Base-by-base conservation (phyloP, 2,329 filamentous ascomycete species). In the Orbilia ellipsospora region DNA sequence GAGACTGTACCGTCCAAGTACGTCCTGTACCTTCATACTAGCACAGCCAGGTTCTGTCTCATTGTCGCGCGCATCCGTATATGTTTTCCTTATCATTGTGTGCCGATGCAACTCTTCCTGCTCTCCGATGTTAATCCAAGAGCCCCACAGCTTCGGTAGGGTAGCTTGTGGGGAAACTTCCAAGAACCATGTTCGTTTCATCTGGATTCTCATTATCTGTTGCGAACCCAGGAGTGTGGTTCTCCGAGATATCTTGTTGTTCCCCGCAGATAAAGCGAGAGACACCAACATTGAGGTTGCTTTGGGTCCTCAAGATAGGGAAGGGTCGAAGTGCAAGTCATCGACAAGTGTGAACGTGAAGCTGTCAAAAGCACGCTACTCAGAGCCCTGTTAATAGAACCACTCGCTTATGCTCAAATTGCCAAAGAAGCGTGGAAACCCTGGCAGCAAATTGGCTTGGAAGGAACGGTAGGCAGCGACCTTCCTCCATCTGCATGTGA, bases 211-310 rank as follows among this genome's bases (percentile, higher is more conserved):
- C 48, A 55, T 50, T 36, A 36, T 36, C 31, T 36, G 2, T 36
- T 48, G 16, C 60, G 55, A 65, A 61, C 62, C 61, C 62, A 57
- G 55, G 69, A 55, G 69, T 62, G 36, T 40, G 69, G 69, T 61
- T 67, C 45, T 60, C 60, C 45, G 55, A 69, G 42, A 36, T 36
- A 52, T 50, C 45, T 18, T 23, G 13, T 42, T 26, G 12, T 67
- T 73, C 69, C 56, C 70, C 70, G 67, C 62, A 52, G 62, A 74
- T 68, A 74, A 68, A 74, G 61, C 66, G 70, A 57, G 56, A 65
- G 61, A 67, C 45, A 60, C 57, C 63, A 65, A 44, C 70, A 48
- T n/a, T 23, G 26, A 67, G 48, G 69, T 73, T 73, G 66, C 69
- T 66, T 66, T 73, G 52, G 40, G 20, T 26, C 44, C 26, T 56